Conservation (phyloP, 1,284 basidiomycete species). For the Rhodotorula sp. region DNA sequence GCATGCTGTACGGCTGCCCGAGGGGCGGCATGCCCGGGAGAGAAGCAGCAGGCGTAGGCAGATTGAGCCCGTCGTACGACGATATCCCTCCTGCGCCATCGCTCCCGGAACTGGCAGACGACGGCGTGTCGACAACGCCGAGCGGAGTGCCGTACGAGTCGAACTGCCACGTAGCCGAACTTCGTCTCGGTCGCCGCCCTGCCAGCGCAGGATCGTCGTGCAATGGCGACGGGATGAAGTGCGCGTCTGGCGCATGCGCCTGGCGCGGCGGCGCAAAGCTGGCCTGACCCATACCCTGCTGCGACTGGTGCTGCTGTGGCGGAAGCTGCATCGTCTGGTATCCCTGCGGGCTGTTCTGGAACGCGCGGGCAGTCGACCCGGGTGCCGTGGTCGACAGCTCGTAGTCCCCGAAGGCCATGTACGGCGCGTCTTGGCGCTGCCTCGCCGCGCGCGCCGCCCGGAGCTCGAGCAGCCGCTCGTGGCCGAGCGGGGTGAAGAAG, state of each 20-base stretch:
- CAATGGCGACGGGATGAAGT: too few relatives aligned
- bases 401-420: not conserved
- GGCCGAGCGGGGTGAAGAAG: conserved; percentile 38
- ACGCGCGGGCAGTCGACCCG: not conserved
- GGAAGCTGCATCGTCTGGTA: not conserved
- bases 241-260: not conserved
- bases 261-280: too few relatives aligned
- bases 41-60: too few relatives aligned
- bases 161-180: not conserved
- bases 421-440: not conserved
- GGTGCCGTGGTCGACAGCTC: not conserved
- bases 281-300: too few relatives aligned
- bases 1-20: too few relatives aligned
- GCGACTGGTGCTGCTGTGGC: not conserved
- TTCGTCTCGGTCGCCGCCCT: not conserved
- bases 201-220: too few relatives aligned
- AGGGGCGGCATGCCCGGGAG: too few relatives aligned
- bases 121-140: not conserved
- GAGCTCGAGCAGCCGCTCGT: conserved; percentile 20
- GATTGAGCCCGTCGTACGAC: too few relatives aligned
- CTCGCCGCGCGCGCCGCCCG: conserved; percentile 4
- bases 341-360: not conserved
- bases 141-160: conserved; percentile 15
- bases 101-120: too few relatives aligned
- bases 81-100: too few relatives aligned